Evolutionary conservation across 768 basidiomycete species (phyloP), one percentile per base, ranked within the genome.

Genomic region (Leccinum disarticulatum): DNA sequence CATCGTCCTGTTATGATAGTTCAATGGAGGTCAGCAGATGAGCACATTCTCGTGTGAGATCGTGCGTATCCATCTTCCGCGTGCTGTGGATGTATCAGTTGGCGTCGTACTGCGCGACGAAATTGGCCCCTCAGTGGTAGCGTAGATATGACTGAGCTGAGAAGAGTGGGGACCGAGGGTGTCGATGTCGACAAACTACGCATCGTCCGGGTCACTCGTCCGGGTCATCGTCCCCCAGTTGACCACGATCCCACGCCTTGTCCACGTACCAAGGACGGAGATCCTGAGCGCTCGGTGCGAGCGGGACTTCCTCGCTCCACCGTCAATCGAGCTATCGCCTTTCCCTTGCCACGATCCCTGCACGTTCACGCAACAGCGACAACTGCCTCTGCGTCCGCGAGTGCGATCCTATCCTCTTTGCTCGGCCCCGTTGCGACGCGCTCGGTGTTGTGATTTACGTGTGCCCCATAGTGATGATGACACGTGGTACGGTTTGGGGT

Each of bases 381-480:
- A 93, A 81, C 19, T 91, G 91, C 90, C 76, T 94, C 91, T 36
- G 90, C 83, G 70, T 94, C 91, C 10, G 91, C 91, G 48, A 92
- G 76, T 73, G 85, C 76, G 74, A 91, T 83, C 48, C 84, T 76
- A 3, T 85, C 91, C 59, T 91, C 89, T 69, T 89, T 85, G 22
- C 60, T 83, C 80, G 17, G 81, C 83, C 63, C 90, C 87, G 61
- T 88, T 80, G 41, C 73, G 74, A 94, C 90, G 19, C 82, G 83
- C 59, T 91, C 90, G 60, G 93, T 90, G 67, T 94, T 94, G 70
- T 94, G 90, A 92, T 70, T 94, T 94, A 79, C 93, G 91, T 22
- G 72, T 93, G 91, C 22, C 90, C 91, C 91, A 92, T 92, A 35
- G 15, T 48, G 38, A 7, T 15, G 22, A 30, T 30, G 30, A 30